Evolutionary conservation across 164 flowering plant species (phyloP).

Genomic region (Echeveria elegans): DNA sequence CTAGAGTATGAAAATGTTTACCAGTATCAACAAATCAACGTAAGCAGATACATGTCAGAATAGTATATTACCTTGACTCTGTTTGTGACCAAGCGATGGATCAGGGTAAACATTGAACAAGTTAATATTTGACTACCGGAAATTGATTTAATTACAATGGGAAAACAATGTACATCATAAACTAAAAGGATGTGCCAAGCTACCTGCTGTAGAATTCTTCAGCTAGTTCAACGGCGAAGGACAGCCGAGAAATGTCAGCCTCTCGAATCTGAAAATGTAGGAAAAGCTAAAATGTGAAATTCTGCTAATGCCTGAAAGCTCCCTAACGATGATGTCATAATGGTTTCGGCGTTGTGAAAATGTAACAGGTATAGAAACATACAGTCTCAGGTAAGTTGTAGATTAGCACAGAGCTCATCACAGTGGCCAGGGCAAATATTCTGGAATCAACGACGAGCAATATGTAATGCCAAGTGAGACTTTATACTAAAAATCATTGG

Average conservation of each 20-base stretch:
- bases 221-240: slow-evolving; percentile 99
- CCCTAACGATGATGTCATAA: neutral
- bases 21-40: neutral
- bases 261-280: slow-evolving; percentile 71
- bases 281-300: neutral
- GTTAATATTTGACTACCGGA: slow-evolving; percentile 22
- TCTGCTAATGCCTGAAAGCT: neutral
- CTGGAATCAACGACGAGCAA: slow-evolving; percentile 29
- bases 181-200: slow-evolving; percentile 7
- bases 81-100: slow-evolving; percentile 7
- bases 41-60: neutral
- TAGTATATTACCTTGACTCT: slow-evolving; percentile 79
- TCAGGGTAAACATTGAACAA: slow-evolving; percentile 13
- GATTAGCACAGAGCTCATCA: slow-evolving; percentile 93
- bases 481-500: neutral
- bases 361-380: slow-evolving; percentile 16
- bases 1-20: neutral
- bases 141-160: neutral
- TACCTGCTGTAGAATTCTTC: slow-evolving; percentile 99
- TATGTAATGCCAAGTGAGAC: neutral
- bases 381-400: slow-evolving; percentile 98
- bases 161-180: neutral
- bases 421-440: slow-evolving; percentile 93
- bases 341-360: neutral
- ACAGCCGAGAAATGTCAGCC: slow-evolving; percentile 93